Percentiles rank a stretch among this genome's conserved stretches.
Evolutionary conservation across 148 eudicot genomes (phyloP).

Genomic region (Cornus kousa): DNA sequence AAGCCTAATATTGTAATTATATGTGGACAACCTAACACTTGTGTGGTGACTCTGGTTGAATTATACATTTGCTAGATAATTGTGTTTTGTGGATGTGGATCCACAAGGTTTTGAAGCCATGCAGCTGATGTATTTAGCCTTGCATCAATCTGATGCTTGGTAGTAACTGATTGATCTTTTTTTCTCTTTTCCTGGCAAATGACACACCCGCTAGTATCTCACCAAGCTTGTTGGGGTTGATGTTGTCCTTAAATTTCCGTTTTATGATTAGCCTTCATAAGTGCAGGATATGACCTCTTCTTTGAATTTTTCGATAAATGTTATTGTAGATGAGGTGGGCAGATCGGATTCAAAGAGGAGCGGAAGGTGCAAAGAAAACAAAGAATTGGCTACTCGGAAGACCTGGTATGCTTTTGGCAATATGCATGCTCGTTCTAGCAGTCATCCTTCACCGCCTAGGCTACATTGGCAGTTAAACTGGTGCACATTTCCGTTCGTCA

Average conservation of each 20-base stretch:
- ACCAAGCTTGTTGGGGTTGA: not conserved
- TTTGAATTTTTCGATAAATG: not conserved
- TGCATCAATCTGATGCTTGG: not conserved
- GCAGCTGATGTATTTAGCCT: not conserved
- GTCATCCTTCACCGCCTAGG: slow-evolving; percentile 78
- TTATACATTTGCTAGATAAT: not conserved
- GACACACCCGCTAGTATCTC: not conserved
- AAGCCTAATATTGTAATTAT: no score
- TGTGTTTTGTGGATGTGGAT: not conserved
- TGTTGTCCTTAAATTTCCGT: not conserved
- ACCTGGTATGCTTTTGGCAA: slow-evolving; percentile 76
- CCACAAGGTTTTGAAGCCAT: not conserved
- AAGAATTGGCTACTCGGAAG: slow-evolving; percentile 88
- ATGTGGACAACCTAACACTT: not conserved
- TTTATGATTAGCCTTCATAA: not conserved
- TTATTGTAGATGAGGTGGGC: slow-evolving; percentile 88
- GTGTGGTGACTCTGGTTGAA: not conserved
- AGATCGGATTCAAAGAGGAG: slow-evolving; percentile 78
- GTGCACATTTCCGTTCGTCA: not conserved
- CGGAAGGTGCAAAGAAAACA: slow-evolving; percentile 70
- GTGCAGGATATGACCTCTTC: not conserved
- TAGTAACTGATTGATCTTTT: no score
- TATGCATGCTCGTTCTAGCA: slow-evolving; percentile 77
- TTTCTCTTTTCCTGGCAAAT: no score
- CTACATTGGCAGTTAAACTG: slow-evolving; percentile 57